phyloP scores from a whole-genome alignment of 2,329 filamentous ascomycete species.

The Amesomyces nigricolor region DNA sequence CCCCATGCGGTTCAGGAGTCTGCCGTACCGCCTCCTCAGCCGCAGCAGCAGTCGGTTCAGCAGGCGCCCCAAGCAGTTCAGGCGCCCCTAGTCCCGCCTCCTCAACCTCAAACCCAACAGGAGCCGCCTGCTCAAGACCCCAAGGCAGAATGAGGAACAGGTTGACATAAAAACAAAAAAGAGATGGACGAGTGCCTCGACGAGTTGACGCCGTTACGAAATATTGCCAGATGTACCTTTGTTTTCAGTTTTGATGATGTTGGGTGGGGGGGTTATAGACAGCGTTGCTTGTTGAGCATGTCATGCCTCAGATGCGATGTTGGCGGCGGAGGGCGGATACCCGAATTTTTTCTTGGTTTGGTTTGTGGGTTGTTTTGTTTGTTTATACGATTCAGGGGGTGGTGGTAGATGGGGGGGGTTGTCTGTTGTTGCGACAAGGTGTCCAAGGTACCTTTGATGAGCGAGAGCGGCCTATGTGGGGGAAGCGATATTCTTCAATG shows the following conservation, averaged over 20 bases:
- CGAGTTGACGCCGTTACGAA: slow-evolving; percentile 12
- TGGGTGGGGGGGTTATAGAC: neutral
- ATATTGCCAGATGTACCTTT: neutral
- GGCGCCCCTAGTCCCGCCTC: neutral
- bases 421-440: too few relatives aligned
- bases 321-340: slow-evolving; percentile 2
- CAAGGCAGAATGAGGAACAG: neutral
- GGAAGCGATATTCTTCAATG: neutral
- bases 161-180: neutral
- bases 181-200: neutral
- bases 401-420: neutral
- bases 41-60: too few relatives aligned
- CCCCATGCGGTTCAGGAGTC: too few relatives aligned
- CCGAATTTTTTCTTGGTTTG: neutral
- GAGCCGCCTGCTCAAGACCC: neutral
- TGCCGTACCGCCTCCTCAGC: too few relatives aligned
- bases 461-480: neutral
- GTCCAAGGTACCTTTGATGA: too few relatives aligned
- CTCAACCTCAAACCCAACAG: neutral
- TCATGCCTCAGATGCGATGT: neutral
- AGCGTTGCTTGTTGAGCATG: neutral
- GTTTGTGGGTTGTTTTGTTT: neutral
- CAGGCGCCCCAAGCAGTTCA: too few relatives aligned
- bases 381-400: neutral
- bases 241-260: neutral